Percentiles rank a stretch among this genome's conserved stretches.
Evolutionary conservation across 164 flowering plant species (phyloP).

Genomic region (Vitis labrusca): DNA sequence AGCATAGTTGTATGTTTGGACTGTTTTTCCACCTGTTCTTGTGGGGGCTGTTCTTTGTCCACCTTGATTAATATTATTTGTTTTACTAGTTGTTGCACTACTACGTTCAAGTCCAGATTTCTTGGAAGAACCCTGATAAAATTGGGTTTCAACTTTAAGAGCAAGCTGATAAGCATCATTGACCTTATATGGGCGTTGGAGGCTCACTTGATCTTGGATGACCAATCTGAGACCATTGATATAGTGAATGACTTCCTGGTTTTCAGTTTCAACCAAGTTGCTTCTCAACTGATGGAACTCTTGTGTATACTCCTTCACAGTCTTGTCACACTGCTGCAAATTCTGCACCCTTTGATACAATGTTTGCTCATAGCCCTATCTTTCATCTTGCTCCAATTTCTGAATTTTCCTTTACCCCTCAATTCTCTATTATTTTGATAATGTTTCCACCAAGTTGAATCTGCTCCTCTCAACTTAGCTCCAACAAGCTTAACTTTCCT

Average conservation of each 20-base stretch:
- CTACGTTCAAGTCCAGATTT: neutral
- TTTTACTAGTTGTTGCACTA: neutral
- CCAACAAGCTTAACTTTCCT: neutral
- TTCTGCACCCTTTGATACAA: constrained; percentile 1
- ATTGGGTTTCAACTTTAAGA: neutral
- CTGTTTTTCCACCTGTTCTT: neutral
- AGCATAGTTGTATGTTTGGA: neutral
- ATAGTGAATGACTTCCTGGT: too few relatives aligned
- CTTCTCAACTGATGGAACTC: neutral
- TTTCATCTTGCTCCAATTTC: neutral
- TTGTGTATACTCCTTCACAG: neutral
- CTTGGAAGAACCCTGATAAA: neutral
- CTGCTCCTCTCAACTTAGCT: neutral
- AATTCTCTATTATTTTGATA: neutral
- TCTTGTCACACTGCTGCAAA: neutral
- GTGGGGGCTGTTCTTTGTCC: neutral
- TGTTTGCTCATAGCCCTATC: neutral
- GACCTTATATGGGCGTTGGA: neutral
- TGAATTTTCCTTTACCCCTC: neutral
- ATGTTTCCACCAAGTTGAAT: neutral
- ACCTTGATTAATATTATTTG: neutral
- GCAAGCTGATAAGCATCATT: neutral
- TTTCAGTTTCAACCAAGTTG: too few relatives aligned
- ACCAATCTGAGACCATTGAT: too few relatives aligned
- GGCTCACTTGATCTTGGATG: neutral